Base-by-base conservation (phyloP, 768 basidiomycete genomes). In the Amanita polypyramis region DNA sequence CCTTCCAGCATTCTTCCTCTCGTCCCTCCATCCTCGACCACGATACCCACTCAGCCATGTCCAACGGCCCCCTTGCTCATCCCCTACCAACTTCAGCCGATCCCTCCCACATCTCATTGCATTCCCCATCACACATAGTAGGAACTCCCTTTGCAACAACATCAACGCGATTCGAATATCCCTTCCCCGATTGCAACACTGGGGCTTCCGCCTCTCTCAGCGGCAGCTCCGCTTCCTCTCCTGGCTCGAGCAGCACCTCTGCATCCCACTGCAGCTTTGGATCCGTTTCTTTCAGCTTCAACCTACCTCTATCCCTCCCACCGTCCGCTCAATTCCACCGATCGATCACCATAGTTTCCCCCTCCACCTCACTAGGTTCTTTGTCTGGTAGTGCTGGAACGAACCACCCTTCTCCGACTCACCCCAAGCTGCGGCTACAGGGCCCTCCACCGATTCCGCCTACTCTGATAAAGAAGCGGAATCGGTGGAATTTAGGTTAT, bases 61-160 rank as follows among this genome's bases (percentile, higher is more conserved):
- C 44, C 10, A 21, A 36, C 44, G 15, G 23, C n/a, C 21, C 42
- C 9, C 21, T 43, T 9, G 10, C 25, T 6, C 2, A 27, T 3
- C 42, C 42, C 21, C 42, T 29, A 4, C 27, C 42, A 8, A 30
- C 45, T 14, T 14, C 45, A 19, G 15, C 37, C 14, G 38, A 42
- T 15, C n/a, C 43, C 33, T 23, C 39, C 20, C 27, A 43, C 32
- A 32, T 45, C 23, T 25, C 25, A 15, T 42, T 50, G 8, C 49
- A 50, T 25, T 40, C 49, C 1, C 49, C 60, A 11, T 52, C 60
- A 0, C 47, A 59, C 10, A 63, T 66, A 37, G 36, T 67, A 17
- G 65, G 65, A 19, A 66, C 66, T 1, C 65, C 66, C 15, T 67
- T 66, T 42, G 58, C 61, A 21, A 60, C 59, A 1, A 55, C 58